Evolutionary conservation across 169 alveolate genomes (phyloP), one percentile per base, ranked within the genome.

Genomic region (Theileria equi): DNA sequence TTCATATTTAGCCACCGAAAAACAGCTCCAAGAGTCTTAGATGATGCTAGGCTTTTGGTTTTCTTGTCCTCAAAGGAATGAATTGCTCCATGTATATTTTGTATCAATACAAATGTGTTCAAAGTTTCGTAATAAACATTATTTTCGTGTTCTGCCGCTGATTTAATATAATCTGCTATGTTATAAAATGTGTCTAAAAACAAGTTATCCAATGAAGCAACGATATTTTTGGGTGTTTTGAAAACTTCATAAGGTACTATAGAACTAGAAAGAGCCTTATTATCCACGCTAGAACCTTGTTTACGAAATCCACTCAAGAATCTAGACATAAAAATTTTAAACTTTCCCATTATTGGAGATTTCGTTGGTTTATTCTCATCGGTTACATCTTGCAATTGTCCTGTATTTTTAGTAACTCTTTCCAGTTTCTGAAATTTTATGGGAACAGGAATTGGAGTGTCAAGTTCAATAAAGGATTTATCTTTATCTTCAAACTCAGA

Each of bases 21-120:
- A n/a, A 77, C 44, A 19, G 81, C 62, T 25, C 86, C 86, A n/a
- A 77, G 45, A 5, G 86, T 66, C 62, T 66, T 77, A 3, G 86
- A 77, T 13, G 73, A n/a, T 0, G 26, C 60, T 16, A 44, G 10
- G 40, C 35, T 38, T 36, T 29, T 67, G 6, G 72, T 23, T 1
- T 54, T 59, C 21, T 1, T 3, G n/a, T 32, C 29, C 40, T 77
- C 86, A 28, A 77, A 77, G 6, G 81, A 49, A 44, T 77, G 86
- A 2, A 77, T 35, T 19, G 86, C 80, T 21, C 31, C 28, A 38
- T 77, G 77, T 41, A 59, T 52, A 8, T 71, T 5, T 31, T 60
- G 70, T 53, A 77, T 16, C 63, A 62, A 65, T n/a, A 61, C 57
- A 60, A 65, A 66, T 10, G 86, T 77, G 49, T 77, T 65, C 50